Conservation (phyloP, 1,284 basidiomycete species). For the Stygiomarasmius scandens region DNA sequence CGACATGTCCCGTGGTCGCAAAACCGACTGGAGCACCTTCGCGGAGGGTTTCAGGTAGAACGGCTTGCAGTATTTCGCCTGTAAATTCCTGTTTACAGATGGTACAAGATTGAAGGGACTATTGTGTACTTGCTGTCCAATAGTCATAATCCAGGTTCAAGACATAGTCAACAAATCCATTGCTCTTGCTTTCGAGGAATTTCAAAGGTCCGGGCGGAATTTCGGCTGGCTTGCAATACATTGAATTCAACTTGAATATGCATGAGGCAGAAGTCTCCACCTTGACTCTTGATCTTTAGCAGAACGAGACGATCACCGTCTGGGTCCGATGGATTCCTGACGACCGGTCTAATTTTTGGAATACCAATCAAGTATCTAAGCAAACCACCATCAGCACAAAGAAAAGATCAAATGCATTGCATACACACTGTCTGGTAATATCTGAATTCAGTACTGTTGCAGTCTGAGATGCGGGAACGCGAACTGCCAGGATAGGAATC, state of each 20-base stretch:
- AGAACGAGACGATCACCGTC: constrained; percentile 59
- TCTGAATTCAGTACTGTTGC: constrained; percentile 58
- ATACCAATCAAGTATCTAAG: constrained; percentile 62
- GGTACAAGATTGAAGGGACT: background rate
- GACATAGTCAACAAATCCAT: constrained; percentile 58
- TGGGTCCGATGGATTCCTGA: constrained; percentile 50
- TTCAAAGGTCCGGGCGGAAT: constrained; percentile 56
- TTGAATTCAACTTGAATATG: constrained; percentile 18
- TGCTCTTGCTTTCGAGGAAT: constrained; percentile 57
- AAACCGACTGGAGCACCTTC: constrained; percentile 87
- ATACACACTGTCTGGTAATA: constrained; percentile 57
- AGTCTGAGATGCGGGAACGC: constrained; percentile 61
- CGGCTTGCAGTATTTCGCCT: constrained; percentile 51
- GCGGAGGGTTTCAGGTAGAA: constrained; percentile 76
- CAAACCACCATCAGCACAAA: background rate
- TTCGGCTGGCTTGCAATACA: constrained; percentile 61
- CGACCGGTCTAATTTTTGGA: constrained; percentile 65
- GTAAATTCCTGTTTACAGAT: background rate
- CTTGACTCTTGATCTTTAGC: constrained; percentile 58
- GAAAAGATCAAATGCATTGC: background rate
- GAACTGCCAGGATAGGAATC: constrained; percentile 67
- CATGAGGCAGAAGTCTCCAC: constrained; percentile 40
- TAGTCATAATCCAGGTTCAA: constrained; percentile 80
- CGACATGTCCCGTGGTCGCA: constrained; percentile 90
- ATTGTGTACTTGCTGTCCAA: constrained; percentile 77